These are phyloP conservation scores for Backusella morwellensis DNA, from an alignment of 192 early-diverging fungal species.

Conservation along the genomic window DNA sequence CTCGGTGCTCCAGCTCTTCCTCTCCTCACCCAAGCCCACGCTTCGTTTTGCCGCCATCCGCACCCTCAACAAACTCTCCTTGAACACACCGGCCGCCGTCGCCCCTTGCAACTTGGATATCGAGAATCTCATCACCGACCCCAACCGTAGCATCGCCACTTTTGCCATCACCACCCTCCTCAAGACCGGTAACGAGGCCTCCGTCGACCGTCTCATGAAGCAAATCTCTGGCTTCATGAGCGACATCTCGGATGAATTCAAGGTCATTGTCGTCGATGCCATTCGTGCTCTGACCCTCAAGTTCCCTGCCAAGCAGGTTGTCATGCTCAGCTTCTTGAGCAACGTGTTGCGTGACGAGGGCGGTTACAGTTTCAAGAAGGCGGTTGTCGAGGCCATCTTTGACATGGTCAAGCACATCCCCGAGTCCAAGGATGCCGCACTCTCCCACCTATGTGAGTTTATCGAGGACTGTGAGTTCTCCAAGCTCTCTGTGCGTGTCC, in stretches of 20 bases:
- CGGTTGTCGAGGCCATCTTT: slow-evolving; percentile 96
- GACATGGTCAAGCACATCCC: slow-evolving; percentile 93
- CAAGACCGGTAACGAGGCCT: slow-evolving; percentile 98
- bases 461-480: slow-evolving; percentile 99
- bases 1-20: slow-evolving; percentile 87
- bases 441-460: slow-evolving; percentile 97
- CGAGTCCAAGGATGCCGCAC: slow-evolving; percentile 91
- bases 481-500: slow-evolving; percentile 94
- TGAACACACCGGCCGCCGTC: slow-evolving; percentile 86
- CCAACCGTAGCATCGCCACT: slow-evolving; percentile 95
- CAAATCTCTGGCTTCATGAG: slow-evolving; percentile 98
- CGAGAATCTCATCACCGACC: slow-evolving; percentile 96
- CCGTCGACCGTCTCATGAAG: slow-evolving; percentile 98
- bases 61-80: slow-evolving; percentile 91
- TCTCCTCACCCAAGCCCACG: slow-evolving; percentile 89
- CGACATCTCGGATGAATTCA: slow-evolving; percentile 99
- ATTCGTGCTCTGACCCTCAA: slow-evolving; percentile 94
- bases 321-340: slow-evolving; percentile 92
- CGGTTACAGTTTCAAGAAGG: slow-evolving; percentile 94
- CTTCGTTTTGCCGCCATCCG: slow-evolving; percentile 97
- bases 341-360: slow-evolving; percentile 95
- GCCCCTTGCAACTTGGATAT: slow-evolving; percentile 97
- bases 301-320: slow-evolving; percentile 94
- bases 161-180: slow-evolving; percentile 99
- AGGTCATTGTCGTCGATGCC: slow-evolving; percentile 97